Evolutionary conservation across 2,329 filamentous ascomycete species (phyloP), one percentile per base, ranked within the genome.

Genomic region (Sporothrix schenckii): DNA sequence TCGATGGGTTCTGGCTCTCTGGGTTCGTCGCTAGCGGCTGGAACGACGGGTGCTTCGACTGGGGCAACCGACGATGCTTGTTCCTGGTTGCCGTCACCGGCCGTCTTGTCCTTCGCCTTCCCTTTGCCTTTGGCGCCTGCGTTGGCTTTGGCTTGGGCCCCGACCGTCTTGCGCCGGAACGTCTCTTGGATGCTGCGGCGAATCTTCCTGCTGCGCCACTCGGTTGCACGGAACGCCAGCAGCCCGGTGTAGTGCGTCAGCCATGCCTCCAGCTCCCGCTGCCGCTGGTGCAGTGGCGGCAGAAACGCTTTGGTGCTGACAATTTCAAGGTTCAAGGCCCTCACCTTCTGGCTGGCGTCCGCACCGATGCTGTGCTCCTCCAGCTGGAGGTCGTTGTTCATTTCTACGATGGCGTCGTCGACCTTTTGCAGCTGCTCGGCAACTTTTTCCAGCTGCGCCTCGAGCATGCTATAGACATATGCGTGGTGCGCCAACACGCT

Each of bases 151-250:
- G 14, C 60, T 13, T 10, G 9, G 19, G 49, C 30, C 19, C 34
- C 44, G 2, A 50, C 30, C 5, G 63, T 56, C 21, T 54, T 66
- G 27, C 67, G 69, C 34, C 30, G 16, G 34, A 69, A 67, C 30
- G 47, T 50, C 1, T 24, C 13, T 14, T 71, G 60, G 27, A 71
- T 69, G 7, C 52, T 67, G 16, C n/a, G 6, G 4, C 27, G 24
- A 1, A 71, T 58, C 2, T 47, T 52, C 14, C 3, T 19, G 53
- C 65, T 70, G 61, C 71, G 66, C 2, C 24, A 52, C 14, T 49
- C 49, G 9, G 11, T 41, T 4, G 69, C 44, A 14, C 41, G 52
- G 19, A 69, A 72, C 1, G 47, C 47, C 10, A 72, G 52, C 0
- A 53, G 66, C 7, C 58, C 69, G 1, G 19, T n/a, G 44, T 53